Evolutionary conservation across 2,329 filamentous ascomycete genomes (phyloP).

Genomic region (Colletotrichum viniferum): DNA sequence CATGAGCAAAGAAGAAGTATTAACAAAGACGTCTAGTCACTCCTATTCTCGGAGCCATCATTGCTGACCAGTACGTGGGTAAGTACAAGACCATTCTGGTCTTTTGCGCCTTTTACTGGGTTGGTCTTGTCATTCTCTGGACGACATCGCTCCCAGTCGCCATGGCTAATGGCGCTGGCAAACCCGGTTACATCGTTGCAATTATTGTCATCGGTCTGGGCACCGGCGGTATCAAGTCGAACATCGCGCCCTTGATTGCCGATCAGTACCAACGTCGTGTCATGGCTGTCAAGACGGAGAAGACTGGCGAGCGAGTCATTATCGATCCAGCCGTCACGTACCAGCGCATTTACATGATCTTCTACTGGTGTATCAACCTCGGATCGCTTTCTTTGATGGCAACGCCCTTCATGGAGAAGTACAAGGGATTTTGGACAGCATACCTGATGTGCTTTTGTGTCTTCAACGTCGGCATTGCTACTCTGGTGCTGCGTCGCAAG

Average conservation of each 20-base stretch:
- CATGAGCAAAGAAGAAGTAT: neutral
- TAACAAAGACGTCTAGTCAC: conserved; percentile 30
- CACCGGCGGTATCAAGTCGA: conserved; percentile 73
- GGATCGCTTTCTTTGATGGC: conserved; percentile 72
- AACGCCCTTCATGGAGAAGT: conserved; percentile 70
- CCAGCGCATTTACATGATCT: conserved; percentile 75
- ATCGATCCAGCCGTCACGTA: conserved; percentile 71
- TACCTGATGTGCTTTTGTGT: conserved; percentile 58
- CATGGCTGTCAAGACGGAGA: conserved; percentile 54
- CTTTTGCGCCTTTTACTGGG: conserved; percentile 62
- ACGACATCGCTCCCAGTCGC: conserved; percentile 49
- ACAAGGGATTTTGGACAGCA: conserved; percentile 71
- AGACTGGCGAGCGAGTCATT: conserved; percentile 63
- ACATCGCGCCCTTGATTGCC: conserved; percentile 62
- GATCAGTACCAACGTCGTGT: conserved; percentile 66
- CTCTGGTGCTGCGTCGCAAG: conserved; percentile 35
- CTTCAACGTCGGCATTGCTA: conserved; percentile 63
- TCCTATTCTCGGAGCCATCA: conserved; percentile 55
- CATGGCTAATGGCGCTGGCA: conserved; percentile 41
- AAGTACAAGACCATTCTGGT: conserved; percentile 66
- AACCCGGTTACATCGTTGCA: conserved; percentile 56
- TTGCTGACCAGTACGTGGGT: conserved; percentile 62
- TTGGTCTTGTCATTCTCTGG: conserved; percentile 60
- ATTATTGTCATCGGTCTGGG: conserved; percentile 69
- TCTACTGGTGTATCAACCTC: conserved; percentile 60